Percentiles rank a stretch among this genome's conserved stretches.
Conservation (phyloP, 495 filamentous ascomycete species). For the Penicillium coprophilum region DNA sequence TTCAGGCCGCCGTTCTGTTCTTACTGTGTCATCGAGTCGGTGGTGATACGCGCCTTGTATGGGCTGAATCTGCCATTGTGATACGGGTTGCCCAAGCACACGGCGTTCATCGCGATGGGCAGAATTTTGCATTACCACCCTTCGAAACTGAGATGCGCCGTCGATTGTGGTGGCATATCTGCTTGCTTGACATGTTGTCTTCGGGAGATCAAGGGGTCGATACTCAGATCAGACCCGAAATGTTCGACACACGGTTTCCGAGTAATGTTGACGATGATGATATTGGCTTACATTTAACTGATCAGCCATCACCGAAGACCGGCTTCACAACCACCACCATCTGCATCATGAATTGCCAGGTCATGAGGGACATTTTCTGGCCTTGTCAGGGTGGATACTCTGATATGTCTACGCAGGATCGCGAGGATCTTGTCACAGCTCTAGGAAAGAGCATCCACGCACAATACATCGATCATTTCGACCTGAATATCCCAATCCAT, state of each 20-base stretch:
- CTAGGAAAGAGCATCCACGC: conserved; percentile 49
- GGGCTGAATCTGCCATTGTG: conserved; percentile 60
- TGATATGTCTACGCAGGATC: background rate
- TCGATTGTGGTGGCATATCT: conserved; percentile 75
- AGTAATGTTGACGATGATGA: conserved; percentile 70
- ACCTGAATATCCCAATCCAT: conserved; percentile 58
- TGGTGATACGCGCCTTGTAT: conserved; percentile 56
- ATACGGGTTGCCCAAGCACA: conserved; percentile 70
- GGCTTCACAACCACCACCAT: conserved; percentile 75
- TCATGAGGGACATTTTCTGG: conserved; percentile 37
- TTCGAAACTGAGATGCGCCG: conserved; percentile 77
- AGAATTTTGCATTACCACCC: conserved; percentile 53
- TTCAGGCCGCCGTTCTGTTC: conserved; percentile 72
- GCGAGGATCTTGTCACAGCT: background rate
- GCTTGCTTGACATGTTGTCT: conserved; percentile 67
- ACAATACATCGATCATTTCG: conserved; percentile 59
- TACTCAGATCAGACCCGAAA: conserved; percentile 58
- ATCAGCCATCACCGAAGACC: conserved; percentile 48
- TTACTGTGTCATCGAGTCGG: conserved; percentile 55
- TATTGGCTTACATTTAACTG: conserved; percentile 55
- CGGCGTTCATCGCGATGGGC: conserved; percentile 71
- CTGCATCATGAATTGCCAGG: conserved; percentile 60
- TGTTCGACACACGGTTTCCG: conserved; percentile 64
- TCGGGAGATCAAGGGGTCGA: conserved; percentile 77
- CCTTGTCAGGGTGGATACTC: background rate